phyloP scores from a whole-genome alignment of 345 rosid genomes.

The Pugionium dolabratum region DNA sequence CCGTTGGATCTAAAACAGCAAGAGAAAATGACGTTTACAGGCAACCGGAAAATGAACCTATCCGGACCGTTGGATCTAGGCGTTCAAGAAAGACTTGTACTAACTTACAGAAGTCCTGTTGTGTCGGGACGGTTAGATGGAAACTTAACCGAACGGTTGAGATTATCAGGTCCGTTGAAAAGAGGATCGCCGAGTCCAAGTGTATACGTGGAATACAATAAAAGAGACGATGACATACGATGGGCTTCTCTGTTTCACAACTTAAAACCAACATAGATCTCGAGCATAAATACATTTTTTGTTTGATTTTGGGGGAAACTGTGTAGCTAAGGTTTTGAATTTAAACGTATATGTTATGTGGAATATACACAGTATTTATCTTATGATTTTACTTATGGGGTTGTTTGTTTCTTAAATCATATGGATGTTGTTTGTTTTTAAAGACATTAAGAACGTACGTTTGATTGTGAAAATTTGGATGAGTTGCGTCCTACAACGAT shows the following conservation, averaged over 20 bases:
- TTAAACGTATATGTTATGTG: no score
- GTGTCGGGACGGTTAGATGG: constrained; percentile 47
- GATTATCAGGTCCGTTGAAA: constrained; percentile 50
- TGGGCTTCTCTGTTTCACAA: constrained; percentile 74
- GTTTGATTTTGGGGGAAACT: background rate
- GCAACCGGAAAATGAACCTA: constrained; percentile 45
- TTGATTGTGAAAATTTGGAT: no score
- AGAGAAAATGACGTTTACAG: constrained; percentile 37
- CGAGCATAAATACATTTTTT: background rate
- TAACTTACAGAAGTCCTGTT: constrained; percentile 50
- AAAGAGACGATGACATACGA: constrained; percentile 47
- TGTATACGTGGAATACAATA: constrained; percentile 34
- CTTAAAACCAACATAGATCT: constrained; percentile 68
- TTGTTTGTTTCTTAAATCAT: no score
- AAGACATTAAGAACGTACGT: no score
- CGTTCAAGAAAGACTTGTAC: constrained; percentile 52
- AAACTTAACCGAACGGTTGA: constrained; percentile 48
- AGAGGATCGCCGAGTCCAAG: constrained; percentile 51
- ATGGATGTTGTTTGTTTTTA: no score
- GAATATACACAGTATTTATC: no score
- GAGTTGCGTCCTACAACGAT: no score
- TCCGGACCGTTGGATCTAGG: constrained; percentile 71
- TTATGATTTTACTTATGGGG: no score
- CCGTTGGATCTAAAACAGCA: constrained; percentile 53
- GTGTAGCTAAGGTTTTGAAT: no score